These are phyloP conservation scores for Salix arbutifolia DNA, from an alignment of 345 rosid species.

Conservation along the genomic window DNA sequence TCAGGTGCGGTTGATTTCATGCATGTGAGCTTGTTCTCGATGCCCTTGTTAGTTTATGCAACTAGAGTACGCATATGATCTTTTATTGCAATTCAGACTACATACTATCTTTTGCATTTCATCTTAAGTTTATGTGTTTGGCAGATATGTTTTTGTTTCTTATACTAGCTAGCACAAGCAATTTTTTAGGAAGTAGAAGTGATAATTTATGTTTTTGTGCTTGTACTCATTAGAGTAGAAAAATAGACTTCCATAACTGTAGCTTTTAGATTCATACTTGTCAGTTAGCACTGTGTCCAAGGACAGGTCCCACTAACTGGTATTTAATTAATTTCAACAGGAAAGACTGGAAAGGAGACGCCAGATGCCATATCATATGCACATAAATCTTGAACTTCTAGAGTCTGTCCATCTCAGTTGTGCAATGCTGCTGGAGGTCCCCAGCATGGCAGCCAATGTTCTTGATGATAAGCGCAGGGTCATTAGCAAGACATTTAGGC, in stretches of 20 bases:
- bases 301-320: neutral
- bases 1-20: too few relatives aligned
- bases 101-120: too few relatives aligned
- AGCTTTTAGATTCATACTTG: neutral
- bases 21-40: neutral
- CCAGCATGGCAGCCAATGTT: constrained; percentile 78
- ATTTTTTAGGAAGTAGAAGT: too few relatives aligned
- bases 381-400: constrained; percentile 91
- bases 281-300: neutral
- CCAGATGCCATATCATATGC: constrained; percentile 97
- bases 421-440: constrained; percentile 93
- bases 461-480: constrained; percentile 59
- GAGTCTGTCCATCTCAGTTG: constrained; percentile 86
- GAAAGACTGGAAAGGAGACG: constrained; percentile 87
- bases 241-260: neutral
- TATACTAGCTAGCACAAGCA: neutral
- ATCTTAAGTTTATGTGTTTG: too few relatives aligned
- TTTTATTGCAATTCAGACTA: too few relatives aligned
- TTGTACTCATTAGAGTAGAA: too few relatives aligned
- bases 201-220: too few relatives aligned
- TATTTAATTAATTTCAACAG: constrained; percentile 33
- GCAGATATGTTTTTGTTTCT: neutral
- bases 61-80: too few relatives aligned
- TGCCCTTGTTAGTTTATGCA: neutral
- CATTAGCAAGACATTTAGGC: constrained; percentile 76